Conservation (phyloP, 805 yeast genomes). For the Metschnikowia amazonensis region DNA sequence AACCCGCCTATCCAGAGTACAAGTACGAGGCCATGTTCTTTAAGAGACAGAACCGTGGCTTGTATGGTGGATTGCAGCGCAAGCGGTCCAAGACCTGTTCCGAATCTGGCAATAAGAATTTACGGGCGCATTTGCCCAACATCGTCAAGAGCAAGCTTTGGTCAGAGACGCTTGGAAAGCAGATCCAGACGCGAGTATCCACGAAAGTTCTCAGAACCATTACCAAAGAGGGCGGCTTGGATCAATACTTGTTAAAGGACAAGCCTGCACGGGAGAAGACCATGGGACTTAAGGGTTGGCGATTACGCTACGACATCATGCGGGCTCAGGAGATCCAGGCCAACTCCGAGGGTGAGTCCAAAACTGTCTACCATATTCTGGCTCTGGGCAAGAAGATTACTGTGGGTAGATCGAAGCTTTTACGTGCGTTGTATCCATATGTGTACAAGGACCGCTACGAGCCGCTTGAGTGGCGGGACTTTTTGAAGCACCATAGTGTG, state of each 20-base stretch:
- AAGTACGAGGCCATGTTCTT: slow-evolving; percentile 72
- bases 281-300: slow-evolving; percentile 91
- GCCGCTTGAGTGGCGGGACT: slow-evolving; percentile 44
- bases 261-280: slow-evolving; percentile 88
- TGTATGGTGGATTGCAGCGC: slow-evolving; percentile 84
- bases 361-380: slow-evolving; percentile 47
- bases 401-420: slow-evolving; percentile 63
- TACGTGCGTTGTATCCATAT: slow-evolving; percentile 50
- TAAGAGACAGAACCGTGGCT: slow-evolving; percentile 82
- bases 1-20: slow-evolving; percentile 19
- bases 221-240: slow-evolving; percentile 92
- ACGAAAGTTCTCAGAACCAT: slow-evolving; percentile 83
- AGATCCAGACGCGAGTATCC: slow-evolving; percentile 58
- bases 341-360: slow-evolving; percentile 31
- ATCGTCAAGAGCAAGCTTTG: slow-evolving; percentile 71
- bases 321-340: slow-evolving; percentile 37
- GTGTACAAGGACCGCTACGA: slow-evolving; percentile 45
- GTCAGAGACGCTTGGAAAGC: slow-evolving; percentile 71
- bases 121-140: slow-evolving; percentile 79
- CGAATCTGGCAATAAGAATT: slow-evolving; percentile 69
- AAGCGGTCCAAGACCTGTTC: slow-evolving; percentile 75
- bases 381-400: slow-evolving; percentile 44
- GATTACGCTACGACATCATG: slow-evolving; percentile 71
- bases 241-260: slow-evolving; percentile 80
- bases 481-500: slow-evolving; percentile 42